Evolutionary conservation across 2,329 filamentous ascomycete species (phyloP), one percentile per base, ranked within the genome.

Genomic region (Penicillium vulpinum): DNA sequence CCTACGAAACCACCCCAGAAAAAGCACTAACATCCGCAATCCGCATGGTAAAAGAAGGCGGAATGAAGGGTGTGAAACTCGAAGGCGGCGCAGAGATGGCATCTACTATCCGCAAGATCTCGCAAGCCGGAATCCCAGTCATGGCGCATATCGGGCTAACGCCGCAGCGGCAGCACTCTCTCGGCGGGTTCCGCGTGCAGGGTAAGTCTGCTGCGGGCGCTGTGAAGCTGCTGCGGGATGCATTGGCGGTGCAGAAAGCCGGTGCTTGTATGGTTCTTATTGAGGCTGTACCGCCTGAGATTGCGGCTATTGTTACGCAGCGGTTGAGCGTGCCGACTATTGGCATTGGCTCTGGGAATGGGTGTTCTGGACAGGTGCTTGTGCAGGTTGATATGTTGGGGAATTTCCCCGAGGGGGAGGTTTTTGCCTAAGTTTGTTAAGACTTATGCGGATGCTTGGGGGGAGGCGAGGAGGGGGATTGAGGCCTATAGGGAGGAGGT

Each of bases 341-440:
- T 62, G 92, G 94, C 39, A 97, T 99, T 62, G 93, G 93, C 13
- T 93, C 93, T 18, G 94, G 93, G 5, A 92, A 88, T 67, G 91
- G 88, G 16, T 96, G 91, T 71, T 92, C 91, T 0, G 93, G 93
- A 0, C 93, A 99, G 75, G 93, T 97, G 10, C 82, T 99, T 24
- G 93, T 99, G n/a, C 93, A 97, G 75, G 85, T 92, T 31, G 93
- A 99, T 75, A 96, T 97, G 92, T 82, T 85, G 5, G 94, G 94
- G 24, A 89, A 96, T 75, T 97, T 93, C 67, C 92, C 93, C 1
- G 91, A 91, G 0, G 94, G 94, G 93, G 0, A 81, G 92, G 16
- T 94, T 92, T 73, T 77, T 97, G 51, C 92, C 93, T 49, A 97
- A 96, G 73, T 99, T 99, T 70, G 93, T 97, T 62, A 97, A 96